phyloP scores from a whole-genome alignment of 2,329 filamentous ascomycete species.

The Hansfordia pulvinata region DNA sequence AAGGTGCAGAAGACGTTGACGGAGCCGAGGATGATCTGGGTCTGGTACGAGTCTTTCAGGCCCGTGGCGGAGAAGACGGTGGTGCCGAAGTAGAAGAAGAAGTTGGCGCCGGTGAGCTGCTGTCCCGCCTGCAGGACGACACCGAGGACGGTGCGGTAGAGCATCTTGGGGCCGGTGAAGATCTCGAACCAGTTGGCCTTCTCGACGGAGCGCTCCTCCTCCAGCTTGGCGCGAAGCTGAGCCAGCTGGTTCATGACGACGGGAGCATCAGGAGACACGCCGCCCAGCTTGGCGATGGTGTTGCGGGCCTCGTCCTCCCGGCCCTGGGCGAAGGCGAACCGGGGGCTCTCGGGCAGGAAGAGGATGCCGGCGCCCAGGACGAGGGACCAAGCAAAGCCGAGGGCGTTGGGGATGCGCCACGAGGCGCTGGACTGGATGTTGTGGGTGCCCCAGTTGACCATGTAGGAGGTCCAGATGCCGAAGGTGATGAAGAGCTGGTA shows the following conservation, averaged over 20 bases:
- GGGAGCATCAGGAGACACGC: slow-evolving; percentile 22
- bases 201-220: slow-evolving; percentile 28
- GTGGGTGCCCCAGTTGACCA: slow-evolving; percentile 49
- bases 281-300: slow-evolving; percentile 31
- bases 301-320: slow-evolving; percentile 30
- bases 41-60: slow-evolving; percentile 50
- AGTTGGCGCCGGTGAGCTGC: slow-evolving; percentile 56
- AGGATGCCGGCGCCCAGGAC: slow-evolving; percentile 35
- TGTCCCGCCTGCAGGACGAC: slow-evolving; percentile 51
- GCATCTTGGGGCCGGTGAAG: slow-evolving; percentile 54
- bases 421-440: slow-evolving; percentile 27
- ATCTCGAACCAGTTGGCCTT: slow-evolving; percentile 42
- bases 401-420: slow-evolving; percentile 49
- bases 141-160: slow-evolving; percentile 49
- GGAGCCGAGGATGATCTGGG: slow-evolving; percentile 52
- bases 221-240: slow-evolving; percentile 36
- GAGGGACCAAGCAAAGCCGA: slow-evolving; percentile 42
- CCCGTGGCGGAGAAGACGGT: slow-evolving; percentile 55
- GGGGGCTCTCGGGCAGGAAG: slow-evolving; percentile 39
- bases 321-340: slow-evolving; percentile 33
- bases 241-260: slow-evolving; percentile 32
- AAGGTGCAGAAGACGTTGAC: slow-evolving; percentile 58
- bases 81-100: slow-evolving; percentile 54
- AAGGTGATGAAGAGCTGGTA: slow-evolving; percentile 60
- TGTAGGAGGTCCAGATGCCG: slow-evolving; percentile 46